phyloP scores from a whole-genome alignment of 2,329 filamentous ascomycete species.

The Colletotrichum lini region DNA sequence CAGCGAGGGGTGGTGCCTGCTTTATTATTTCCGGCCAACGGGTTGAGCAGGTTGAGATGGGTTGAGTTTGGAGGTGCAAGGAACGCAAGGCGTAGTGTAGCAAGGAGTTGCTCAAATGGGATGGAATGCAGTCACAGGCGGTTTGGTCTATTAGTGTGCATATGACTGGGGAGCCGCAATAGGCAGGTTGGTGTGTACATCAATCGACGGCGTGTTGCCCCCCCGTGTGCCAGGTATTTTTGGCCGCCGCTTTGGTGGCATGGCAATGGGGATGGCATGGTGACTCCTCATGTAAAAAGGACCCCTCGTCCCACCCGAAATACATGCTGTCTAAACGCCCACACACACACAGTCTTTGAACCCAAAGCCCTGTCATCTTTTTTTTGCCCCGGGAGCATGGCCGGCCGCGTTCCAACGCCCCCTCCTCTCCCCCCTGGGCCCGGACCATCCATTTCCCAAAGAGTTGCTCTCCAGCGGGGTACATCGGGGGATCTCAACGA shows the following conservation, averaged over 20 bases:
- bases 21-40: conserved; percentile 30
- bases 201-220: conserved; percentile 30
- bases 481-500: conserved; percentile 23
- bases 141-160: conserved; percentile 6
- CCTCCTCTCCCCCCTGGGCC: conserved; percentile 1
- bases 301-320: conserved; percentile 30
- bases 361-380: conserved; percentile 14
- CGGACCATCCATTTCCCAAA: neutral
- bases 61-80: conserved; percentile 33
- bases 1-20: conserved; percentile 27
- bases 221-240: conserved; percentile 39
- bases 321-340: conserved; percentile 8
- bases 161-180: conserved; percentile 10
- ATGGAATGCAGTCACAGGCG: conserved; percentile 28
- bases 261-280: conserved; percentile 19
- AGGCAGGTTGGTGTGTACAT: conserved; percentile 27
- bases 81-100: conserved; percentile 37
- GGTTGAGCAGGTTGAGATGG: conserved; percentile 26
- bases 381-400: conserved; percentile 11
- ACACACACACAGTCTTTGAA: neutral
- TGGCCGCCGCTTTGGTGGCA: conserved; percentile 23
- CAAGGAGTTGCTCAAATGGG: conserved; percentile 33
- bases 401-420: conserved; percentile 10
- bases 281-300: conserved; percentile 16
- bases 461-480: conserved; percentile 28